Evolutionary conservation across 177 flowering plant species (phyloP), one percentile per base, ranked within the genome.

Genomic region (Vitis hybrid): DNA sequence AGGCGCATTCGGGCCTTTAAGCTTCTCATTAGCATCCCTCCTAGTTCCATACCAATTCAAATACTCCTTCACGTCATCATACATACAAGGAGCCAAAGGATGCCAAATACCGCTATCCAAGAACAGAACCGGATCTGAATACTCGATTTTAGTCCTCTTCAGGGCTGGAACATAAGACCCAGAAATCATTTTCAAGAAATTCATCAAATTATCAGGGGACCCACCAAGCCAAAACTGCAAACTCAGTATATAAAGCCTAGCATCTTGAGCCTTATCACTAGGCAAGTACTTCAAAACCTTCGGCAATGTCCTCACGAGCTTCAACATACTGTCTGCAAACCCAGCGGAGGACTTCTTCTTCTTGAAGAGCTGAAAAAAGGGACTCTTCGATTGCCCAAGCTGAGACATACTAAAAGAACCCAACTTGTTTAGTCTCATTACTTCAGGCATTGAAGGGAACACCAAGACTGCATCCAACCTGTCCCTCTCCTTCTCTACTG

Each of bases 391-490:
- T 56, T 96, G 99, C 56, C 99, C 99, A 1, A 96, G 84, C 70
- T 93, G 98, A 0, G 99, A 85, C 97, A 96, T 96, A 72, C 98
- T 96, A 66, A 96, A 96, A n/a, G 98, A 81, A 1, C 99, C 99
- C 77, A 96, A 75, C 49, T 96, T 96, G 80, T 96, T 93, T 6
- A 93, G 87, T 62, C 99, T 84, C 99, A 96, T 96, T 18, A 96
- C 98, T 68, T 93, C 99, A 70, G 99, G 99, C 99, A 96, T 96
- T 57, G 99, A 96, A 55, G 99, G 99, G 81, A 96, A 96, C 45
- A 96, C 99, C 57, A 96, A 68, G 7, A 96, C 98, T 5, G 99
- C 99, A 76, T 96, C 98, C 33, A 96, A 82, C 72, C 98, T 85
- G 33, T 96, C 98, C 70, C 99, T 84, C 59, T 90, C 93, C 70